phyloP scores from a whole-genome alignment of 2,329 filamentous ascomycete genomes.

The Dactylellina parvicollis region DNA sequence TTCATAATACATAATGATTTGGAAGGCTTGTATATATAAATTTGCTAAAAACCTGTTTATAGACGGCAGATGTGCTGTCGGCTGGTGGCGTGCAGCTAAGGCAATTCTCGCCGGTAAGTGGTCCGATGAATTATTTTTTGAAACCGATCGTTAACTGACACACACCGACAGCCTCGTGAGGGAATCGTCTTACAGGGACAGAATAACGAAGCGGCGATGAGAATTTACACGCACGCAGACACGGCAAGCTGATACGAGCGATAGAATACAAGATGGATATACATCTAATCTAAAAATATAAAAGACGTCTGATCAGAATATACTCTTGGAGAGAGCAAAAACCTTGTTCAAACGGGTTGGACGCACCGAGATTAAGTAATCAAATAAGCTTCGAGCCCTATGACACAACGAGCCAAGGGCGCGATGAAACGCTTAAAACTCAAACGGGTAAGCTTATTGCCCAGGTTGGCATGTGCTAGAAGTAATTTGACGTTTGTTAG shows the following conservation, averaged over 20 bases:
- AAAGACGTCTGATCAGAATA: too few relatives aligned
- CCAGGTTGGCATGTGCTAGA: background rate
- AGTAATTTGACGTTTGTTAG: conserved; percentile 4
- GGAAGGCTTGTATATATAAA: background rate
- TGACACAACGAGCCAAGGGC: conserved; percentile 1
- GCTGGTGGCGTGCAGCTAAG: conserved; percentile 84
- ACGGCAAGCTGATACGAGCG: background rate
- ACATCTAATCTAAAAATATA: too few relatives aligned
- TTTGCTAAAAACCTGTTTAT: conserved; percentile 31
- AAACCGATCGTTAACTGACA: background rate
- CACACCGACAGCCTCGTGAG: conserved; percentile 31
- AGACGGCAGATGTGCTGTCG: conserved; percentile 80
- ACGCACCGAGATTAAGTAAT: conserved; percentile 7
- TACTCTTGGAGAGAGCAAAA: too few relatives aligned
- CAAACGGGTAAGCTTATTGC: conserved; percentile 18
- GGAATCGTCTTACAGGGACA: conserved; percentile 36
- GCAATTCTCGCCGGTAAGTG: conserved; percentile 83
- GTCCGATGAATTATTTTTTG: background rate
- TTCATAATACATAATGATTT: too few relatives aligned
- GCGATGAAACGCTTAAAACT: conserved; percentile 33
- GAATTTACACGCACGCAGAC: conserved; percentile 9
- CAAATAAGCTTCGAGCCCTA: background rate
- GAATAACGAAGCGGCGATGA: conserved; percentile 8
- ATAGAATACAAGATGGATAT: too few relatives aligned
- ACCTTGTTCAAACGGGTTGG: too few relatives aligned